Percentiles rank a stretch among this genome's conserved stretches.
Evolutionary conservation across 805 yeast genomes (phyloP).

Genomic region (Yarrowia alimentaria): DNA sequence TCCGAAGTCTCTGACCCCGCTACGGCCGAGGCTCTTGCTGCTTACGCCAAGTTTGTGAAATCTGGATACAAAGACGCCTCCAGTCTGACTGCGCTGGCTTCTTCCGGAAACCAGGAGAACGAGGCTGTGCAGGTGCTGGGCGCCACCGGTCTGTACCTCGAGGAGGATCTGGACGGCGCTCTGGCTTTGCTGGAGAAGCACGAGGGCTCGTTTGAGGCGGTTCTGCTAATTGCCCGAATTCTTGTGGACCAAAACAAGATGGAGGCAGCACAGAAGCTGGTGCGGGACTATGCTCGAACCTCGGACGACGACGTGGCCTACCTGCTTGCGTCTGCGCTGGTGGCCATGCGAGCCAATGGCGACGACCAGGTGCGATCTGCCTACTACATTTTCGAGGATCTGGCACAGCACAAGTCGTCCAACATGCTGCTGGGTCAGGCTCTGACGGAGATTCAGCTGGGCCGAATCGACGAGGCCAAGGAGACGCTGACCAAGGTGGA

Average conservation of each 20-base stretch:
- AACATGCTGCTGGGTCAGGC: constrained; percentile 62
- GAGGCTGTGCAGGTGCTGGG: constrained; percentile 44
- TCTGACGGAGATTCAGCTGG: constrained; percentile 72
- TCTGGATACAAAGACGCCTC: constrained; percentile 34
- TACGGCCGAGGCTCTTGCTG: constrained; percentile 32
- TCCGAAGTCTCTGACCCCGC: constrained; percentile 33
- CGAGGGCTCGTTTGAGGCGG: constrained; percentile 44
- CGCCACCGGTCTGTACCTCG: constrained; percentile 44
- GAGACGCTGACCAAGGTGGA: constrained; percentile 52
- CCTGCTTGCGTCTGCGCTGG: constrained; percentile 13
- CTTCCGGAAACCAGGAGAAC: constrained; percentile 34
- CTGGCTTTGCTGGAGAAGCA: constrained; percentile 42
- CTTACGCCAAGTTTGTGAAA: constrained; percentile 35
- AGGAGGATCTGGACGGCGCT: constrained; percentile 47
- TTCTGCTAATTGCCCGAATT: constrained; percentile 42
- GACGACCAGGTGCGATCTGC: constrained; percentile 42
- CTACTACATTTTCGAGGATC: constrained; percentile 62
- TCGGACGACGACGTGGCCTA: constrained; percentile 20
- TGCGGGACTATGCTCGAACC: constrained; percentile 36
- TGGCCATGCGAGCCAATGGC: constrained; percentile 38
- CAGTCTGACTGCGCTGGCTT: constrained; percentile 26
- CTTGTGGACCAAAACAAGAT: constrained; percentile 45
- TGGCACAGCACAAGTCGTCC: constrained; percentile 54
- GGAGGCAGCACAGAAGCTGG: constrained; percentile 49
- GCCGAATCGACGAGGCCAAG: constrained; percentile 78